Evolutionary conservation across 495 filamentous ascomycete species (phyloP).

Genomic region (Terfezia claveryi): DNA sequence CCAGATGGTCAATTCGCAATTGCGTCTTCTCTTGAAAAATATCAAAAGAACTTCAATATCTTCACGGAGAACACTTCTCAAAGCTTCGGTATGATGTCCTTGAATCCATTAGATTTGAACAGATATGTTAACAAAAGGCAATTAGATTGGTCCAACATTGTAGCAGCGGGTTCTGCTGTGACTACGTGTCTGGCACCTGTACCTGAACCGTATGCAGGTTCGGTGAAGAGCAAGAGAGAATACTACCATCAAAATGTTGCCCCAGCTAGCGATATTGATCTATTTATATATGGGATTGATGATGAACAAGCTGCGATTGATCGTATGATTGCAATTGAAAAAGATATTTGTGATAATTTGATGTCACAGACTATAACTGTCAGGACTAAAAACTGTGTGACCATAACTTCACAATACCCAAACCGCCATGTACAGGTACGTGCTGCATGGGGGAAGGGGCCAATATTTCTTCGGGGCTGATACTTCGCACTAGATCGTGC

Average conservation of each 20-base stretch:
- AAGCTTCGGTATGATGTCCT: constrained; percentile 8
- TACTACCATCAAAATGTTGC: constrained; percentile 63
- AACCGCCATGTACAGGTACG: constrained; percentile 46
- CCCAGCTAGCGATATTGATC: constrained; percentile 64
- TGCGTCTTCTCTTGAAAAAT: constrained; percentile 40
- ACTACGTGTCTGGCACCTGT: constrained; percentile 52
- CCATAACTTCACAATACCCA: constrained; percentile 62
- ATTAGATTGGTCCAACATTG: constrained; percentile 42
- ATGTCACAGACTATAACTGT: constrained; percentile 48
- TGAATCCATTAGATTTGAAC: too few species aligned
- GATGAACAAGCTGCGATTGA: constrained; percentile 47
- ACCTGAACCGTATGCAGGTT: constrained; percentile 36
- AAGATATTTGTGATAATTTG: constrained; percentile 43
- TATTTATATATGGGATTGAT: constrained; percentile 58
- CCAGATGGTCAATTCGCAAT: constrained; percentile 38
- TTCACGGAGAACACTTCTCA: constrained; percentile 45
- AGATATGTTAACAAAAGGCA: too few species aligned
- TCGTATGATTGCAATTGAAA: constrained; percentile 63
- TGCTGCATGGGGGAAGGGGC: background rate
- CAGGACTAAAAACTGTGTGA: constrained; percentile 64
- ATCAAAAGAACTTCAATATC: constrained; percentile 50
- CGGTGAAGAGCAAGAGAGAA: constrained; percentile 42
- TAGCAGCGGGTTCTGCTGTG: constrained; percentile 56
- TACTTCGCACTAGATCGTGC: constrained; percentile 38
- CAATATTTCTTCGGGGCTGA: too few species aligned